Evolutionary conservation across 768 basidiomycete species (phyloP), one percentile per base, ranked within the genome.

Genomic region (Hygrophorus pudorinus): DNA sequence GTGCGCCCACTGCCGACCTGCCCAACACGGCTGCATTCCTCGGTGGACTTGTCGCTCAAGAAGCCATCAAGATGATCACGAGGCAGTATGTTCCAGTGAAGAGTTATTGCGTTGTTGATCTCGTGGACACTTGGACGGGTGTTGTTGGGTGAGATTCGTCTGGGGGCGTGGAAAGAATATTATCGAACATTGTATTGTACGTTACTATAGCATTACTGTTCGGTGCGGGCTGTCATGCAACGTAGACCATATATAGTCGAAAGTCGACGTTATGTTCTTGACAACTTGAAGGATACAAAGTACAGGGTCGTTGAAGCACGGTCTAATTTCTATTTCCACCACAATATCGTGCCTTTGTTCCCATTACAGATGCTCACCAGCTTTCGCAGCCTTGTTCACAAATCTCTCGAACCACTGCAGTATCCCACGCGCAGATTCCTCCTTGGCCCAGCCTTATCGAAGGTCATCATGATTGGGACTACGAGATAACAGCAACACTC

Each of bases 11-110:
- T 0, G 81, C 88, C 2, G 90, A 94, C 54, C 65, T 98, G 2
- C 94, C 94, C 5, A 98, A 92, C 51, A 92, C 82, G 1, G 89
- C 94, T 0, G 93, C 93, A 1, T 79, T 98, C 56, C 67, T 97
- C 0, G 96, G 96, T 1, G 96, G 96, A 2, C 62, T 98, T 29
- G 83, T 97, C 14, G 91, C 93, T 18, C 96, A 99, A 54, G 96
- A 99, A 59, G 80, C 81, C 5, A 98, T 98, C 72, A 98, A 99
- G 73, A 73, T 98, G 65, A 83, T 94, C 55, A 99, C 94, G 46
- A 81, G 79, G 55, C 96, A 99, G 62, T 99, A 99, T 58, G 74
- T 93, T 11, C 93, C 96, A 6, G 74, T 94, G 50, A 78, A 83
- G 48, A 87, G 89, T 11, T 83, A 82, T 51, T 87, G 85, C 53